Conservation (phyloP, 495 filamentous ascomycete genomes). For the Aspergillus sparsus region DNA sequence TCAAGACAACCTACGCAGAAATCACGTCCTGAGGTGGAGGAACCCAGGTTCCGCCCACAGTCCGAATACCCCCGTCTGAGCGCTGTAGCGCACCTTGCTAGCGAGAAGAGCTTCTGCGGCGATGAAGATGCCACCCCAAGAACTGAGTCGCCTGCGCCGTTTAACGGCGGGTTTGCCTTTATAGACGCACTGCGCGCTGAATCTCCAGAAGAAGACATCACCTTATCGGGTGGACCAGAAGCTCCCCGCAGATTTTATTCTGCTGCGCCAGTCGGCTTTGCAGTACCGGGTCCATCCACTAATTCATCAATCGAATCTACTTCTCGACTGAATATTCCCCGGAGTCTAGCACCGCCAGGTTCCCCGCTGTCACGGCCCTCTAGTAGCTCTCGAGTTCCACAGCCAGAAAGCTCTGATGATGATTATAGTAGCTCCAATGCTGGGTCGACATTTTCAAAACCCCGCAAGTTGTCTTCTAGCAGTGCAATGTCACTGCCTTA, state of each 20-base stretch:
- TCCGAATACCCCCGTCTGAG: conserved; percentile 77
- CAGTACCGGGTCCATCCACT: conserved; percentile 28
- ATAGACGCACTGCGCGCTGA: conserved; percentile 42
- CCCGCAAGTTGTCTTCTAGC: conserved; percentile 64
- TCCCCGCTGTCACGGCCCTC: conserved; percentile 57
- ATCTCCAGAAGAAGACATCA: conserved; percentile 50
- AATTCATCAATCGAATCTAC: conserved; percentile 49
- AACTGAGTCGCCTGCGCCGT: conserved; percentile 26
- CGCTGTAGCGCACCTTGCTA: conserved; percentile 53
- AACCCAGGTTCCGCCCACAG: conserved; percentile 61
- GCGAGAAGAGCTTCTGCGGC: conserved; percentile 39
- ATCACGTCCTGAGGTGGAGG: conserved; percentile 58
- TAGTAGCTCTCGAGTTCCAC: conserved; percentile 57
- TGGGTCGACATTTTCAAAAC: conserved; percentile 54
- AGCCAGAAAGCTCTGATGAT: conserved; percentile 66
- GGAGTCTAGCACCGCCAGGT: conserved; percentile 55
- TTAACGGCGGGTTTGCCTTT: conserved; percentile 38
- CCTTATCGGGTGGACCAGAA: conserved; percentile 21
- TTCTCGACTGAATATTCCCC: conserved; percentile 47
- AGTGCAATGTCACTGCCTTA: conserved; percentile 62
- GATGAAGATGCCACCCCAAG: conserved; percentile 39
- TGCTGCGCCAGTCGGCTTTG: conserved; percentile 13
- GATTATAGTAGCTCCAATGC: conserved; percentile 55
- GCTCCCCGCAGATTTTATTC: conserved; percentile 29
- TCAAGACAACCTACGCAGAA: conserved; percentile 44